These are phyloP conservation scores for Candida boleticola DNA, from an alignment of 805 yeast species.

Conservation along the genomic window DNA sequence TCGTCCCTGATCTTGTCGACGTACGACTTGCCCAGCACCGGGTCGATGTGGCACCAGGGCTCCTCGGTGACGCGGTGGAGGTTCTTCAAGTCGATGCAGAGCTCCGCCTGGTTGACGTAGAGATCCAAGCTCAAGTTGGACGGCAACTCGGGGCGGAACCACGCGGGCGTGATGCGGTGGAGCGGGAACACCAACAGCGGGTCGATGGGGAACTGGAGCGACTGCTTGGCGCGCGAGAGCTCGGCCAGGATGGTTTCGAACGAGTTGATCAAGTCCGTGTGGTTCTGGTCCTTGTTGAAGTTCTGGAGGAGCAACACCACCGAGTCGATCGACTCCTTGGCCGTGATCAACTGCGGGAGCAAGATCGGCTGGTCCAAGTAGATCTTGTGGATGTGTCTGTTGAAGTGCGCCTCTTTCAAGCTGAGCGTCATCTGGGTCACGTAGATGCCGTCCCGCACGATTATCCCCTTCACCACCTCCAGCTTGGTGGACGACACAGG, in stretches of 20 bases:
- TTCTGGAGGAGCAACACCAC: conserved; percentile 24
- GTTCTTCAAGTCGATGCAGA: conserved; percentile 57
- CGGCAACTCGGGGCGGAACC: conserved; percentile 49
- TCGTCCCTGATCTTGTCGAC: conserved; percentile 58
- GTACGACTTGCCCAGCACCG: conserved; percentile 45
- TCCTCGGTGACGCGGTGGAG: conserved; percentile 47
- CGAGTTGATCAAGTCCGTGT: conserved; percentile 19
- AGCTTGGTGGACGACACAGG: conserved; percentile 57
- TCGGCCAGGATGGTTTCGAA: conserved; percentile 26
- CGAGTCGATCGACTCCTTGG: conserved; percentile 42
- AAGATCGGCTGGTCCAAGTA: conserved; percentile 30
- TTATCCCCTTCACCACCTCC: conserved; percentile 58
- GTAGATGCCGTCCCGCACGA: conserved; percentile 54
- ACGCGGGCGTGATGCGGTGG: conserved; percentile 36
- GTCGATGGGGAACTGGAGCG: conserved; percentile 42
- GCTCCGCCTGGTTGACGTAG: conserved; percentile 58
- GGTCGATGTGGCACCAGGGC: conserved; percentile 63
- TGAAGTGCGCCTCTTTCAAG: conserved; percentile 42
- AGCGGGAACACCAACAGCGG: conserved; percentile 57
- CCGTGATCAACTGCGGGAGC: conserved; percentile 46
- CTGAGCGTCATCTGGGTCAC: conserved; percentile 47
- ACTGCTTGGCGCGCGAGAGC: conserved; percentile 37
- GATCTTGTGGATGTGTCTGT: conserved; percentile 28
- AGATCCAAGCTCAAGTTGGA: conserved; percentile 53
- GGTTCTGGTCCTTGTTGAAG: conserved; percentile 14